These are phyloP conservation scores for Ganoderma lucidum DNA, from an alignment of 1,284 basidiomycete species.

Conservation along the genomic window DNA sequence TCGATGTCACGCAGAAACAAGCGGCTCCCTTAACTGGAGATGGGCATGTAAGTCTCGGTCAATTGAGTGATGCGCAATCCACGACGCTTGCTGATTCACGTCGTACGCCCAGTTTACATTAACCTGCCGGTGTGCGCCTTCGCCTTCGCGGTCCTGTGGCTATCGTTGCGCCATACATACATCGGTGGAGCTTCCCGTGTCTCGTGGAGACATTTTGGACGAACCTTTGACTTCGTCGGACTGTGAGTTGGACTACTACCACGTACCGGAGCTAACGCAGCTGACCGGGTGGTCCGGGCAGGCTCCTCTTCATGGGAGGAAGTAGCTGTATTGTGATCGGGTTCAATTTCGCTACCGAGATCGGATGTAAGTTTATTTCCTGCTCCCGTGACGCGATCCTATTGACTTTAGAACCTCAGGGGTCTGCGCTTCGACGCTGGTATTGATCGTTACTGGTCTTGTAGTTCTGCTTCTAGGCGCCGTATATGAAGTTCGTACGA, in stretches of 20 bases:
- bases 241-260: constrained; percentile 56
- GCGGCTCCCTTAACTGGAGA: constrained; percentile 64
- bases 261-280: constrained; percentile 21
- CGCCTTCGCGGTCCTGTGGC: constrained; percentile 61
- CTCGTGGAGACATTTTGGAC: constrained; percentile 62
- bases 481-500: constrained; percentile 70
- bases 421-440: constrained; percentile 64
- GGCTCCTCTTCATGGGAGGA: constrained; percentile 76
- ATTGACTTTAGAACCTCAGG: constrained; percentile 50
- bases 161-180: constrained; percentile 64
- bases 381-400: constrained; percentile 14
- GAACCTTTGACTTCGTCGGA: constrained; percentile 77
- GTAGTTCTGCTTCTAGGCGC: constrained; percentile 62
- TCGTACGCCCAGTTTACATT: constrained; percentile 60
- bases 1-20: constrained; percentile 25
- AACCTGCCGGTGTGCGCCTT: constrained; percentile 78
- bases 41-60: constrained; percentile 73
- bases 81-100: background rate
- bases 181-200: constrained; percentile 53
- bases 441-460: constrained; percentile 64
- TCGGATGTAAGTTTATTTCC: constrained; percentile 63
- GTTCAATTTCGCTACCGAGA: constrained; percentile 73
- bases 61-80: background rate
- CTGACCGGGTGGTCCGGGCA: constrained; percentile 41
- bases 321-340: constrained; percentile 78